Conservation (phyloP, 1,284 basidiomycete genomes). For the Pulveroboletus sp. region DNA sequence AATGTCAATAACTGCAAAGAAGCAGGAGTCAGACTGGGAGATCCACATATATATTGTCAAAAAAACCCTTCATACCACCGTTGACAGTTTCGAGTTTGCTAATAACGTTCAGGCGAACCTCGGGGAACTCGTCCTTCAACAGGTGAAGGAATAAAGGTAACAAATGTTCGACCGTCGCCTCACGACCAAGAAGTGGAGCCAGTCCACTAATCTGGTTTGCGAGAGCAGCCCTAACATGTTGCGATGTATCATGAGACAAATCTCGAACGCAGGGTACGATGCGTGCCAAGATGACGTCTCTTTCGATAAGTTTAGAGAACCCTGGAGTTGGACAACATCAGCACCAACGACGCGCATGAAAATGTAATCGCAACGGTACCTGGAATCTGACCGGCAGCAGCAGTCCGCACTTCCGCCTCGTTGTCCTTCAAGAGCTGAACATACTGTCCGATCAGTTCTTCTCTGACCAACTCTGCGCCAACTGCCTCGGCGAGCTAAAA, state of each 20-base stretch:
- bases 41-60: not conserved
- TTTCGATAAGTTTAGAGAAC: slow-evolving; percentile 93
- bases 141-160: slow-evolving; percentile 95
- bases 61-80: slow-evolving; percentile 57
- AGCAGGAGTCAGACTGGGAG: slow-evolving; percentile 16
- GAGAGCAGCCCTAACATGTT: slow-evolving; percentile 96
- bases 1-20: slow-evolving; percentile 88
- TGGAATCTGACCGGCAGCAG: slow-evolving; percentile 94
- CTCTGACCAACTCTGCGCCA: slow-evolving; percentile 87
- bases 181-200: slow-evolving; percentile 92
- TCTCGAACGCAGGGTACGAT: slow-evolving; percentile 98
- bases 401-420: slow-evolving; percentile 98
- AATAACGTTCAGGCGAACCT: slow-evolving; percentile 97
- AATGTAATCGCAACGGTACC: slow-evolving; percentile 51
- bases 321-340: slow-evolving; percentile 52
- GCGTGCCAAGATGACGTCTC: slow-evolving; percentile 90
- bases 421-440: slow-evolving; percentile 97
- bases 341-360: not conserved
- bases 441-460: slow-evolving; percentile 93
- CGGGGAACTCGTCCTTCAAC: slow-evolving; percentile 98
- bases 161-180: slow-evolving; percentile 95
- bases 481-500: slow-evolving; percentile 86
- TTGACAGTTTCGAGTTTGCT: slow-evolving; percentile 98
- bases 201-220: slow-evolving; percentile 98
- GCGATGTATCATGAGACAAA: slow-evolving; percentile 90